Evolutionary conservation across 1,139 yeast genomes (phyloP), one percentile per base, ranked within the genome.

Genomic region (Hansenula sp.): DNA sequence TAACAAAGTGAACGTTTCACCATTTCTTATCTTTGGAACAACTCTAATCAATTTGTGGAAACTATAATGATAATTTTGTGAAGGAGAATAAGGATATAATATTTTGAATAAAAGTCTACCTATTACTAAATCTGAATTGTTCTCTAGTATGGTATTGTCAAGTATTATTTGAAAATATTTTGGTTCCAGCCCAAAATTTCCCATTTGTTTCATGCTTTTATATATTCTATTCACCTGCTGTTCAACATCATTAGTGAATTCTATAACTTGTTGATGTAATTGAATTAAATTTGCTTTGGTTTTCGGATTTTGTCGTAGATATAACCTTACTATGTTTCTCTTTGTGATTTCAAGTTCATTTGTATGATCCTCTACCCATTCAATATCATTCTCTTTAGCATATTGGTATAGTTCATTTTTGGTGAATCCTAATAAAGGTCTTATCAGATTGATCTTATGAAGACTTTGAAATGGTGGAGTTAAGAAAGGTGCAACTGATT

Each of bases 351-450:
- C 51, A 47, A 83, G 83, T 6, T 53, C 51, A 50, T 86, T 86
- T 0, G 92, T 79, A 2, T 63, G 54, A 55, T 86, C 95, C 50
- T 83, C 89, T 32, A 79, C 77, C 90, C 92, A 85, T 0, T 44
- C 39, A 1, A 84, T 52, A 1, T 51, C 43, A 26, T 69, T 56
- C 0, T 41, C 40, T 6, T 39, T 32, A 44, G 90, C 82, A 10
- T 77, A 74, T 0, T 63, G 57, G 10, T 67, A 60, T 8, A 83
- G 66, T 2, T 70, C 68, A 0, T 44, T 16, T 51, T 85, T 85
- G 0, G 57, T 41, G 25, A 68, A 57, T 0, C 48, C 56, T 29
- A 84, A 61, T 37, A 85, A 57, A 0, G 95, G 95, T 24, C 94
- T 58, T 6, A 69, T 49, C 1, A 69, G 52, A 18, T 44, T 45